Conservation (phyloP, 2,329 filamentous ascomycete species). For the Didymella exigua region DNA sequence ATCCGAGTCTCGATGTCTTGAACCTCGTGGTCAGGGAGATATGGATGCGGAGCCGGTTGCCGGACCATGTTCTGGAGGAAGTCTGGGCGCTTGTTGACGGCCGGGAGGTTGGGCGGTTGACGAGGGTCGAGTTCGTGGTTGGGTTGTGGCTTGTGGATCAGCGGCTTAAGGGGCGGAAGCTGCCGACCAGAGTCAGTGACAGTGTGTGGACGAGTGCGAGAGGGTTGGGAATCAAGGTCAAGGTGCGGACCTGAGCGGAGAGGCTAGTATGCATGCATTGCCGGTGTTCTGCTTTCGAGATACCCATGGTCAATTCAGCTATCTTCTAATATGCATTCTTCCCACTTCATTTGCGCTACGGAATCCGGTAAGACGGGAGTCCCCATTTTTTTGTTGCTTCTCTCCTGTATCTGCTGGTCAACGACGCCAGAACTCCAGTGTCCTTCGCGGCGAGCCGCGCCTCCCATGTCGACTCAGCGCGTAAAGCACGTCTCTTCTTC, state of each 20-base stretch:
- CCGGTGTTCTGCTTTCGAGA: slow-evolving; percentile 31
- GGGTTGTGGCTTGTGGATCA: slow-evolving; percentile 85
- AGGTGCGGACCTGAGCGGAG: slow-evolving; percentile 25
- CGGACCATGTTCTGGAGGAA: slow-evolving; percentile 70
- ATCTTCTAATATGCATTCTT: not conserved
- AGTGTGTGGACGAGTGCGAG: slow-evolving; percentile 77
- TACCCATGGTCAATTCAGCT: slow-evolving; percentile 30
- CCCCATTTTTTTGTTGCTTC: not conserved
- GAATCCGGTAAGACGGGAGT: no score
- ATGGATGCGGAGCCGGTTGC: slow-evolving; percentile 74
- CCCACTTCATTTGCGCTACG: no score
- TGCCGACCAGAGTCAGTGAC: slow-evolving; percentile 71
- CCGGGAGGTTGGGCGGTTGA: slow-evolving; percentile 60
- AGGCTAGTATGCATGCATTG: slow-evolving; percentile 17
- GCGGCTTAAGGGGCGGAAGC: slow-evolving; percentile 76
- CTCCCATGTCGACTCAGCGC: not conserved
- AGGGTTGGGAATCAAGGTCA: slow-evolving; percentile 50
- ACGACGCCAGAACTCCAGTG: no score
- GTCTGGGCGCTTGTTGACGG: slow-evolving; percentile 78
- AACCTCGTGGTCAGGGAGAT: slow-evolving; percentile 75
- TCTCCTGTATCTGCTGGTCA: no score
- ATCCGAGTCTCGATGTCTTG: slow-evolving; percentile 59
- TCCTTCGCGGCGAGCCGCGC: not conserved
- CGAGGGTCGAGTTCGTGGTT: slow-evolving; percentile 76
- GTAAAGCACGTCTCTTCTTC: not conserved